These are phyloP conservation scores for Trematosphaeria pertusa DNA, from an alignment of 2,329 filamentous ascomycete species.

Conservation along the genomic window DNA sequence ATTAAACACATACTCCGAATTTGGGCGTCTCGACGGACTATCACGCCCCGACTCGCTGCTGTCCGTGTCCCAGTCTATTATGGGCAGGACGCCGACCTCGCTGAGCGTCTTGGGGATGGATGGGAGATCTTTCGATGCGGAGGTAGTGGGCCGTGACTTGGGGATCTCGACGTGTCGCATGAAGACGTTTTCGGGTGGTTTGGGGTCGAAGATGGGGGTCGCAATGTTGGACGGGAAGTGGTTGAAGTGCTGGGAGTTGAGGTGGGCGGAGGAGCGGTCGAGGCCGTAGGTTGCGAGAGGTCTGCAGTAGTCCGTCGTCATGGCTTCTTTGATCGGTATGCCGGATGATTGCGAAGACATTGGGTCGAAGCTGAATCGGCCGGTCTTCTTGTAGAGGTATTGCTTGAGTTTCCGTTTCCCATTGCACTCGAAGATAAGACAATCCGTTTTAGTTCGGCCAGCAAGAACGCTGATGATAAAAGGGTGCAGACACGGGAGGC, in stretches of 20 bases:
- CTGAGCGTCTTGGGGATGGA: constrained; percentile 22
- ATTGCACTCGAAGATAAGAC: constrained; percentile 10
- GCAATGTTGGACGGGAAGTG: constrained; percentile 25
- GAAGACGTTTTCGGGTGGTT: constrained; percentile 30
- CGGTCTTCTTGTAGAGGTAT: constrained; percentile 8
- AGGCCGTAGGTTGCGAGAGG: constrained; percentile 39
- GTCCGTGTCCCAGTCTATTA: constrained; percentile 33
- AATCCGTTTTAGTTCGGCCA: constrained; percentile 20
- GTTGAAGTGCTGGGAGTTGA: constrained; percentile 25
- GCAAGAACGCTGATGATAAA: constrained; percentile 31
- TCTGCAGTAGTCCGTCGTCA: constrained; percentile 27
- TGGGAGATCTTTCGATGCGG: constrained; percentile 18
- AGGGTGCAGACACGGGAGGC: constrained; percentile 32
- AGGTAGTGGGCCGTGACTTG: constrained; percentile 14
- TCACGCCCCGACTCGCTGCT: constrained; percentile 18
- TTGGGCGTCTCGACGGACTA: constrained; percentile 22
- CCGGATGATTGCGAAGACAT: constrained; percentile 16
- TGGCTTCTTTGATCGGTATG: constrained; percentile 21
- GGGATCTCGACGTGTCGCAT: constrained; percentile 32
- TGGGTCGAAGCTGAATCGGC: constrained; percentile 8
- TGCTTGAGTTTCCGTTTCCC: constrained; percentile 2
- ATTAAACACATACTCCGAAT: constrained; percentile 34
- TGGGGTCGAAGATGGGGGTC: constrained; percentile 15
- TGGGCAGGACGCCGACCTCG: constrained; percentile 28
- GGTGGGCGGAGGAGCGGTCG: constrained; percentile 27